Conservation (phyloP, 2,329 filamentous ascomycete species). For the Pleoardoris graminearum region DNA sequence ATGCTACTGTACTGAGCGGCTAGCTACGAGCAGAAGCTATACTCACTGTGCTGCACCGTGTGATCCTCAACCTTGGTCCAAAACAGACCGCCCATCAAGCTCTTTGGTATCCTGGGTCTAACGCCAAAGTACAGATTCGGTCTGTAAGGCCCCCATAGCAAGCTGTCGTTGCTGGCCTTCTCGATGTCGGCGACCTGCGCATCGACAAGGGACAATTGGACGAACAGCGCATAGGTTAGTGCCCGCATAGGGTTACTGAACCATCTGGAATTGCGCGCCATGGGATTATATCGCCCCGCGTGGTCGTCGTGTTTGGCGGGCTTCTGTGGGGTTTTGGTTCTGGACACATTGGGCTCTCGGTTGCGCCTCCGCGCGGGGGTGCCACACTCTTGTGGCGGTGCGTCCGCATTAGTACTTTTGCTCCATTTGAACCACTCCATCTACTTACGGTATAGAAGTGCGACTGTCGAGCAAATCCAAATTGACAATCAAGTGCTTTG, state of each 20-base stretch:
- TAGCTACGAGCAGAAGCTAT: not conserved
- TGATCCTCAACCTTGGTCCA: slow-evolving; percentile 88
- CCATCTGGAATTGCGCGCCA: slow-evolving; percentile 31
- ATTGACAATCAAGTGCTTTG: no score
- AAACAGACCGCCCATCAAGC: slow-evolving; percentile 79
- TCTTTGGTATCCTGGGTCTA: slow-evolving; percentile 77
- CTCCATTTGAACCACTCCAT: no score
- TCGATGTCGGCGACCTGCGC: slow-evolving; percentile 44
- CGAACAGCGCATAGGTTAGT: slow-evolving; percentile 25
- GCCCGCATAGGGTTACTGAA: slow-evolving; percentile 21
- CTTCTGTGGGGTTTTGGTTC: slow-evolving; percentile 20
- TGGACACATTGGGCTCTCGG: slow-evolving; percentile 28
- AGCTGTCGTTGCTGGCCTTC: slow-evolving; percentile 71
- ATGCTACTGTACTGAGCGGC: not conserved
- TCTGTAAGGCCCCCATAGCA: slow-evolving; percentile 95
- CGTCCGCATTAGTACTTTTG: no score
- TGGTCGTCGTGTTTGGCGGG: slow-evolving; percentile 20
- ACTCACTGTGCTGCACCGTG: slow-evolving; percentile 74
- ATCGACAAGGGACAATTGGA: slow-evolving; percentile 29
- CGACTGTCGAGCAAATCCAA: no score
- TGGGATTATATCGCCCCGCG: slow-evolving; percentile 20
- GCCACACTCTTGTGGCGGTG: slow-evolving; percentile 6
- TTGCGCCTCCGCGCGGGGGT: slow-evolving; percentile 5
- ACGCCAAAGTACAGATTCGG: slow-evolving; percentile 95
- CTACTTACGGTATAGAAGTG: no score